A percentile compares a stretch with the other conserved stretches of the same genome.
These are phyloP conservation scores for Rhizopogon rudus DNA, from an alignment of 768 basidiomycete genomes.

Conservation along the genomic window DNA sequence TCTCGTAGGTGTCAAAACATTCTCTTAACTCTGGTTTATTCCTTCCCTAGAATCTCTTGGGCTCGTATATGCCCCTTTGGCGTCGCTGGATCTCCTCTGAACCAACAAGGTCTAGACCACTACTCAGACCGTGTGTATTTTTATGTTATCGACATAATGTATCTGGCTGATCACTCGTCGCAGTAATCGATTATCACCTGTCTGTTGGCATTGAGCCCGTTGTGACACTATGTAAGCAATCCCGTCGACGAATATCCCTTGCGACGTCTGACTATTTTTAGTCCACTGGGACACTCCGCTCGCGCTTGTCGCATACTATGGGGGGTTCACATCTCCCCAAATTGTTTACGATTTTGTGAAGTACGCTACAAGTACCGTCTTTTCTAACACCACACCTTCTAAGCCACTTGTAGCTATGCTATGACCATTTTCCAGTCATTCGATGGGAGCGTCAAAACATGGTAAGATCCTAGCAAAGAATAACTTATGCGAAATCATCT, in stretches of 20 bases:
- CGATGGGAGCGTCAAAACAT: conserved; percentile 45
- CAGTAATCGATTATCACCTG: conserved; percentile 43
- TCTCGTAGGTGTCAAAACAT: conserved; percentile 33
- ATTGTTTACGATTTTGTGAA: conserved; percentile 46
- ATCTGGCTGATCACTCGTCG: conserved; percentile 25
- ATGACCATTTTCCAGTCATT: conserved; percentile 44
- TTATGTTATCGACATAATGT: conserved; percentile 30
- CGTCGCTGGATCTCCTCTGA: conserved; percentile 43
- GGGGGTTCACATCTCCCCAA: conserved; percentile 41
- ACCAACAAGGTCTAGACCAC: conserved; percentile 35
- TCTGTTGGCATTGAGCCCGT: conserved; percentile 39
- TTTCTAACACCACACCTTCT: no score
- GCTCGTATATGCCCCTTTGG: conserved; percentile 12
- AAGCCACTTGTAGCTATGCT: conserved; percentile 32
- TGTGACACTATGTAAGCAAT: conserved; percentile 41
- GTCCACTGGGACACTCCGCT: conserved; percentile 49
- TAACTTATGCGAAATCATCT: neutral
- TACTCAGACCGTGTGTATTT: conserved; percentile 4
- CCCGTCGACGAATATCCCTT: neutral
- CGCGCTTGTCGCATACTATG: conserved; percentile 43
- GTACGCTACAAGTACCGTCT: conserved; percentile 18
- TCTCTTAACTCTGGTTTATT: neutral
- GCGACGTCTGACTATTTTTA: conserved; percentile 8
- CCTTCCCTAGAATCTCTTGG: conserved; percentile 40
- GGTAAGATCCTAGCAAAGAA: conserved; percentile 17